phyloP scores from a whole-genome alignment of 2,329 filamentous ascomycete species.

The Cercospora beticola region DNA sequence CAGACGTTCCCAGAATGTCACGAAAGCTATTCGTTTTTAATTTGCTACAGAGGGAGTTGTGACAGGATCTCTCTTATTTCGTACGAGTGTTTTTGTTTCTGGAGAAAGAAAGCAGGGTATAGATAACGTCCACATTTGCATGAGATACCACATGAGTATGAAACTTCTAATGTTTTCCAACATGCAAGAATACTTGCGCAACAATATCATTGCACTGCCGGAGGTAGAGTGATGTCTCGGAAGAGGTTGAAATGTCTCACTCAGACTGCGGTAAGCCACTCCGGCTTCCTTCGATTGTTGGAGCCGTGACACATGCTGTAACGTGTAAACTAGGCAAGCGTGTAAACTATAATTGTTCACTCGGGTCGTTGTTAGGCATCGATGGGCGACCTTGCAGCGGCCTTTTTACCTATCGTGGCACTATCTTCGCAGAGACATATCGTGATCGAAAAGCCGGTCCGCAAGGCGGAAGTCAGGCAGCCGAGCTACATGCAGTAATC shows the following conservation, averaged over 20 bases:
- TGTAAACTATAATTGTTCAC: neutral
- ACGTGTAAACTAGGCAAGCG: neutral
- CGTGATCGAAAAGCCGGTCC: neutral
- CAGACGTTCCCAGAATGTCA: neutral
- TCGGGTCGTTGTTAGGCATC: neutral
- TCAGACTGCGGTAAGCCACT: neutral
- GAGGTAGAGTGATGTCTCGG: neutral
- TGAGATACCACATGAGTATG: constrained; percentile 2
- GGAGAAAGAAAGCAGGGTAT: neutral
- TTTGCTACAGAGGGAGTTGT: neutral
- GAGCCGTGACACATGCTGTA: constrained; percentile 1
- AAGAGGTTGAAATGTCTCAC: neutral
- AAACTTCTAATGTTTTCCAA: neutral
- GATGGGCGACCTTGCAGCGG: neutral
- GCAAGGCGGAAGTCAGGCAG: neutral
- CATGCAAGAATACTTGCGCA: neutral
- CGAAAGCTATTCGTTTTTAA: neutral
- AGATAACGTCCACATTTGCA: neutral
- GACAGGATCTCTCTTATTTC: neutral
- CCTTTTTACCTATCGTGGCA: neutral
- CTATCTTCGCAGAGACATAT: neutral
- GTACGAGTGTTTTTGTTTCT: neutral
- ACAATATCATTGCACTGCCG: neutral
- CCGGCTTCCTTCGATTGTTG: constrained; percentile 1
- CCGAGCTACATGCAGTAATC: neutral